Percentiles rank a stretch among this genome's conserved stretches.
Evolutionary conservation across 495 filamentous ascomycete species (phyloP).

Genomic region (Pseudomonodictys pantanalensis): DNA sequence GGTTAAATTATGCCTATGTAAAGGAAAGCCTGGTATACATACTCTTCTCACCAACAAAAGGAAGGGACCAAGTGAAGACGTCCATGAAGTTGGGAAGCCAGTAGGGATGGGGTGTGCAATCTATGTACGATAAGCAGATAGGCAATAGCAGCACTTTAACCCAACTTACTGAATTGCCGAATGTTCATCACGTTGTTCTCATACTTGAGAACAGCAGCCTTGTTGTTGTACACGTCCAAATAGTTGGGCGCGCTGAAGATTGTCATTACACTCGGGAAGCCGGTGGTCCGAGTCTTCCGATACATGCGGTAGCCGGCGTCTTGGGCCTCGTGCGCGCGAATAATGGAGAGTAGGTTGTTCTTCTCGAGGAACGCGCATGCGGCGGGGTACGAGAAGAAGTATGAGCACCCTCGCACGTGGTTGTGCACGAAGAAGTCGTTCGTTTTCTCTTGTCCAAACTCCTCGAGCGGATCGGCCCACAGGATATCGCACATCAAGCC

Average conservation of each 20-base stretch:
- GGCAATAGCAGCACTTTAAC: neutral
- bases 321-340: slow-evolving; percentile 97
- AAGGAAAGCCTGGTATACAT: neutral
- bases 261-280: slow-evolving; percentile 99
- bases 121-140: slow-evolving; percentile 19
- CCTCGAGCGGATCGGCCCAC: slow-evolving; percentile 98
- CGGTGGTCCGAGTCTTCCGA: slow-evolving; percentile 93
- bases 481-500: slow-evolving; percentile 98
- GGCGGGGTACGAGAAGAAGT: slow-evolving; percentile 99
- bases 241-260: slow-evolving; percentile 99
- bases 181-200: slow-evolving; percentile 99
- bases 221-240: slow-evolving; percentile 99
- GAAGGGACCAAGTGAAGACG: slow-evolving; percentile 98
- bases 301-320: slow-evolving; percentile 99
- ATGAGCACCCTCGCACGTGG: slow-evolving; percentile 96
- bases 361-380: slow-evolving; percentile 97
- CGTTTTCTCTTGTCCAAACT: slow-evolving; percentile 98
- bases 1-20: slow-evolving; percentile 16
- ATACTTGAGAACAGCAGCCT: slow-evolving; percentile 96
- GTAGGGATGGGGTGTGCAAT: slow-evolving; percentile 98
- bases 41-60: slow-evolving; percentile 96
- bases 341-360: slow-evolving; percentile 96
- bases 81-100: slow-evolving; percentile 99
- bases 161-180: slow-evolving; percentile 78
- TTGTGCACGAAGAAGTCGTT: slow-evolving; percentile 97